phyloP scores from a whole-genome alignment of 75 land plant species.

The Gnetum montanum region DNA sequence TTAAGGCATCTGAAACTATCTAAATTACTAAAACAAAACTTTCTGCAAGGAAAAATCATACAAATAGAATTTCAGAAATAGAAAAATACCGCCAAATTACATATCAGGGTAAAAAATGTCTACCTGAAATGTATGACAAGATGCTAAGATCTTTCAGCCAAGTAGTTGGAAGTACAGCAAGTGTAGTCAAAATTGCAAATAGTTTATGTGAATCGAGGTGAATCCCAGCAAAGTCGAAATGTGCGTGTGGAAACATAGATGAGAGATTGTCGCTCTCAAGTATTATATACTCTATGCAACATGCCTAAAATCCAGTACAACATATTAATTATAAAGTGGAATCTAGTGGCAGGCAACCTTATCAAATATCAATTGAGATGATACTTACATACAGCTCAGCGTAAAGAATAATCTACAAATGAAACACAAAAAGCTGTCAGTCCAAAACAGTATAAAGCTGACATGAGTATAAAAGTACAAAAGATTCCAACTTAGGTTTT shows the following conservation, averaged over 20 bases:
- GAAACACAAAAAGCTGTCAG: conserved; percentile 2
- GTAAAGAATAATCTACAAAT: conserved; percentile 68
- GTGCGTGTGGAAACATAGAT: conserved; percentile 58
- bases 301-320: too few species aligned
- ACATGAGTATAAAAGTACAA: too few species aligned
- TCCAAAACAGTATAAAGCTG: not conserved
- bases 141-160: conserved; percentile 64
- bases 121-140: conserved; percentile 73
- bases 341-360: too few species aligned
- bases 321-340: not conserved
- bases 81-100: too few species aligned
- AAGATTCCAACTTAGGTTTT: too few species aligned
- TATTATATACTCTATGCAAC: conserved; percentile 67
- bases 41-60: too few species aligned
- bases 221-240: conserved; percentile 37
- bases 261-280: conserved; percentile 73
- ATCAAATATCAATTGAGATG: not conserved
- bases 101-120: not conserved
- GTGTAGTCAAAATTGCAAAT: conserved; percentile 52
- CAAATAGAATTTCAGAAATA: too few species aligned
- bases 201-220: conserved; percentile 25
- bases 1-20: too few species aligned
- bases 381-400: conserved; percentile 79
- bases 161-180: conserved; percentile 65
- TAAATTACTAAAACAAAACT: too few species aligned